A percentile compares a stretch with the other conserved stretches of the same genome.
Evolutionary conservation across 192 early-diverging fungal genomes (phyloP).

Genomic region (Mortierella hygrophila): DNA sequence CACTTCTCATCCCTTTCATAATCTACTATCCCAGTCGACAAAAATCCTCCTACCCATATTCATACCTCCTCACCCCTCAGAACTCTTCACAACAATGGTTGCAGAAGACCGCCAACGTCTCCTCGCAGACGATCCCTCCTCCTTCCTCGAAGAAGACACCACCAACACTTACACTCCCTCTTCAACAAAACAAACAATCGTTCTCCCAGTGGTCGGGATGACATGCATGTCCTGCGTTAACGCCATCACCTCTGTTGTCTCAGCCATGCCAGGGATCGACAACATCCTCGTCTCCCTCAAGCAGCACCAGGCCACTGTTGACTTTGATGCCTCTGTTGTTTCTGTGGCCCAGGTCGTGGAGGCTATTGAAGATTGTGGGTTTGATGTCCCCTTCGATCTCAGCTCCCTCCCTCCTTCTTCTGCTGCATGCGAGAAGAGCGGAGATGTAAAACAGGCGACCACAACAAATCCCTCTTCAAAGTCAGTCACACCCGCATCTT

Average conservation of each 20-base stretch:
- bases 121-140: not conserved
- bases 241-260: conserved; percentile 70
- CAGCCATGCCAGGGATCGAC: conserved; percentile 62
- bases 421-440: conserved; percentile 9
- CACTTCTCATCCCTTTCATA: not conserved
- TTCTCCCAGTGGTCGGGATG: conserved; percentile 69
- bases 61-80: not conserved
- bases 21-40: not conserved
- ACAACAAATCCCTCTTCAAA: not conserved
- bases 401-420: not conserved
- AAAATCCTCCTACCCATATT: not conserved
- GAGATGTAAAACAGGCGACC: not conserved
- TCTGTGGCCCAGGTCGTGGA: conserved; percentile 52
- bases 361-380: conserved; percentile 77
- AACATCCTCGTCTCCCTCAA: conserved; percentile 65
- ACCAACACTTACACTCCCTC: not conserved
- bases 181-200: not conserved
- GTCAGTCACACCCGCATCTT: conserved; percentile 3
- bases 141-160: not conserved
- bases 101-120: conserved; percentile 11
- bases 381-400: conserved; percentile 64
- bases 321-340: conserved; percentile 56
- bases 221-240: conserved; percentile 85
- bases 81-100: not conserved
- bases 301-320: conserved; percentile 62